Base-by-base conservation (phyloP, 495 filamentous ascomycete species). In the Baudoinia panamericana region DNA sequence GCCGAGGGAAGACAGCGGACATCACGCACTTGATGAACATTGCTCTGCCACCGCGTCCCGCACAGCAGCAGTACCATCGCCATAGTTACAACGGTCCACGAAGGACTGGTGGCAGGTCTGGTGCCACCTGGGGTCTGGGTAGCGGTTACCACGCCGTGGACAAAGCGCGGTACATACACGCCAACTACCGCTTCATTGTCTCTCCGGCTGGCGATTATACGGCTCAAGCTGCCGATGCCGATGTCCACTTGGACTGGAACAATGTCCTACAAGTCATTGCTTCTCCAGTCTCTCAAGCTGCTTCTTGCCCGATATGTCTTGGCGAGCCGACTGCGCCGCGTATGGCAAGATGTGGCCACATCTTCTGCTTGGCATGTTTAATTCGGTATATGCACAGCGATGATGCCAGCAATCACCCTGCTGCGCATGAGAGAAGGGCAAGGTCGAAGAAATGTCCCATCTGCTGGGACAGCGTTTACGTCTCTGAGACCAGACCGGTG, bases 21-120 rank as follows among this genome's bases (percentile, higher is more conserved):
- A 96, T 97, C 55, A 95, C 90, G 13, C 90, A 97, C 61, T 63
- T 97, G 20, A 82, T 97, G 75, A 92, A 84, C 60, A 90, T 93
- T 56, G 74, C 80, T 28, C 67, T 85, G 24, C 82, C 88, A 13
- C 80, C 86, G 26, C 73, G 84, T 25, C 82, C 75, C 18, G 68
- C 78, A 42, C 69, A 76, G 46, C 59, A 78, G 32, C 64, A 80
- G 48, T 68, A 76, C 45, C 60, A 78, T 33, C 64, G 73, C n/a
- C 58, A 67, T 26, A 64, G 66, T 25, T 63, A 72, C 52, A 65
- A 65, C 66, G 52, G 39, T 11, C 31, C 51, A 12, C 8, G 18
- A 17, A 53, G 72, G 49, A 72, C 62, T 61, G 56, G 54, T 50
- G 75, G 63, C 50, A 65, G 82, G 38, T 10, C 13, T 5, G 77